These are phyloP conservation scores for Picea glauca DNA, from an alignment of 75 land plant species.

Conservation along the genomic window DNA sequence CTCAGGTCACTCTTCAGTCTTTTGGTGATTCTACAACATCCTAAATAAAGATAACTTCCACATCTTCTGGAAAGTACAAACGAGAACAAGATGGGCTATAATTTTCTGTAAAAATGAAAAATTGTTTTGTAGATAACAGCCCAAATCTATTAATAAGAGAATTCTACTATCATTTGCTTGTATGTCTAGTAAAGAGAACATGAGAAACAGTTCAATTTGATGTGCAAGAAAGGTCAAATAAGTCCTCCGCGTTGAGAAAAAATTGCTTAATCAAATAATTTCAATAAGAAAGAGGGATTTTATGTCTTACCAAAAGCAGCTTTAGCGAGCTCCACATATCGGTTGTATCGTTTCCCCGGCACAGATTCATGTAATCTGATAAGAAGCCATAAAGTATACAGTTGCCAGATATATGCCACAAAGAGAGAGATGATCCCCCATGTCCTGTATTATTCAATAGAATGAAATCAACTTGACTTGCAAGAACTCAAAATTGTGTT, in stretches of 20 bases:
- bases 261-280: neutral
- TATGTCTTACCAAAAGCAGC: slow-evolving; percentile 64
- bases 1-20: neutral
- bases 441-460: too few species aligned
- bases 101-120: neutral
- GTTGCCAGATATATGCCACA: slow-evolving; percentile 80
- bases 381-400: slow-evolving; percentile 76
- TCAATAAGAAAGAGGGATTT: neutral
- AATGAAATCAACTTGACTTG: too few species aligned
- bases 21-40: neutral
- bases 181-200: neutral
- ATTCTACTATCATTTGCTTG: neutral
- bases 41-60: neutral
- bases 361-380: slow-evolving; percentile 77
- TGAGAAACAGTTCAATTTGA: neutral
- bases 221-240: neutral
- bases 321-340: slow-evolving; percentile 58
- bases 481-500: too few species aligned
- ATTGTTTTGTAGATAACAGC: neutral
- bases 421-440: slow-evolving; percentile 23
- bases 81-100: neutral
- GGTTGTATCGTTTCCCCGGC: slow-evolving; percentile 65
- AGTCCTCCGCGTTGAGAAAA: neutral
- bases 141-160: slow-evolving; percentile 1
- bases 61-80: neutral